Conservation (phyloP, 169 alveolate genomes). For the Plasmodium knowlesi region DNA sequence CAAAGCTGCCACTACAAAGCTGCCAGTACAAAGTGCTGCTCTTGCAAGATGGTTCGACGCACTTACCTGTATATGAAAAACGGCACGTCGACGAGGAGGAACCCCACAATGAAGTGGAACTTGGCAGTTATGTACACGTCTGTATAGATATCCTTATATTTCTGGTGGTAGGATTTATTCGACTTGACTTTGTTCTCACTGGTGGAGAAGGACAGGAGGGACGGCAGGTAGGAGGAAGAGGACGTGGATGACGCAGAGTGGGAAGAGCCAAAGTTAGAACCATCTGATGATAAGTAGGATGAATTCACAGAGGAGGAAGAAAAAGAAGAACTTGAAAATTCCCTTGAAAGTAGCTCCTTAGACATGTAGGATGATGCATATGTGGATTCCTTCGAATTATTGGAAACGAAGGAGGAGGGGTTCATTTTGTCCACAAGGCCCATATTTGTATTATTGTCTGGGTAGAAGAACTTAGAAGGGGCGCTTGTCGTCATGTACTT, state of each 20-base stretch:
- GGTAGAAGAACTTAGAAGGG: not conserved
- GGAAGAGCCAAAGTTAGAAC: not conserved
- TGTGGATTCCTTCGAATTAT: not conserved
- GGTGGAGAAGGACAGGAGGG: conserved; percentile 17
- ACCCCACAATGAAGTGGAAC: conserved; percentile 67
- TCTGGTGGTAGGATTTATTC: conserved; percentile 13
- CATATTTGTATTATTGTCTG: not conserved
- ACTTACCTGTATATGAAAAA: conserved; percentile 58
- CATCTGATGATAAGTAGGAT: not conserved
- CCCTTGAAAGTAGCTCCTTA: not conserved
- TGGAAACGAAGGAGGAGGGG: not conserved
- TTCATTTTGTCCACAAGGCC: not conserved
- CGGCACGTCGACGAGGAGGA: conserved; percentile 56
- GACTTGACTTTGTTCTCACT: not conserved
- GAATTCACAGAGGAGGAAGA: not conserved
- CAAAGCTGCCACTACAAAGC: not conserved
- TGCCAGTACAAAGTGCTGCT: not conserved
- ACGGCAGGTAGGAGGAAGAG: conserved; percentile 1
- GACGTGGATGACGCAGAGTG: not conserved
- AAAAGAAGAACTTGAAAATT: not conserved
- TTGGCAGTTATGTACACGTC: conserved; percentile 69
- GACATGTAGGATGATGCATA: not conserved
- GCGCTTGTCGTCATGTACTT: not conserved
- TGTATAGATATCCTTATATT: conserved; percentile 57
- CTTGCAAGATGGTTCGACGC: not conserved